Evolutionary conservation across 2,329 filamentous ascomycete species (phyloP), one percentile per base, ranked within the genome.

Genomic region (Paecilomyces sp.): DNA sequence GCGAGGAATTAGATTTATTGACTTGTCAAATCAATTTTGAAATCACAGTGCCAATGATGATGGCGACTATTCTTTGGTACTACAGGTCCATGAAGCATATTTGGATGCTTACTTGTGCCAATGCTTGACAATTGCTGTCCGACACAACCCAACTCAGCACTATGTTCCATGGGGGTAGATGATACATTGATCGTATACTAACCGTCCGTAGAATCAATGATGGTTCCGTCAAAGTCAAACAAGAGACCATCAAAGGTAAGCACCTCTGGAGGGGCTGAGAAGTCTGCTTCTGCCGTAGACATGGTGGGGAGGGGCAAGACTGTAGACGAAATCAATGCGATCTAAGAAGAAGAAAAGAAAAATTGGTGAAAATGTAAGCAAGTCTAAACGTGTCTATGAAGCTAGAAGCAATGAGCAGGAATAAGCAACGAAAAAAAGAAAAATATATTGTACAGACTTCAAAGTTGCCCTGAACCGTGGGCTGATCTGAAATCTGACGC

Each of bases 41-140:
- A 12, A 4, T 41, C 13, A 41, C 2, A 41, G 13, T 41, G 7
- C 13, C n/a, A 41, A 12, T 41, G n/a, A 41, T n/a, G 15, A 6
- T 15, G 5, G 5, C 5, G 36, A 41, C n/a, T n/a, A 13, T 41
- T 58, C 56, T 55, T 12, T 24, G 22, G 30, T 31, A 53, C 18
- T 22, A 61, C 30, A 53, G 25, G 31, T n/a, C 15, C 33, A n/a
- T 57, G 2, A 7, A 36, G 24, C 6, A n/a, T 57, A 15, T 36
- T 18, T 28, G 30, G 56, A n/a, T n/a, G 75, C 79, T 68, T 71
- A 84, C 82, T 78, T 78, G 64, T 83, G 79, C 85, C 85, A 88
- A 72, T 86, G 80, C 70, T 87, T 86, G 62, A 85, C 77, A 54
- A 88, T 85, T n/a, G 85, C 84, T 77, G 57, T 74, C 70, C 11